These are phyloP conservation scores for Tetracentron sinense DNA, from an alignment of 164 flowering plant genomes.

Conservation along the genomic window DNA sequence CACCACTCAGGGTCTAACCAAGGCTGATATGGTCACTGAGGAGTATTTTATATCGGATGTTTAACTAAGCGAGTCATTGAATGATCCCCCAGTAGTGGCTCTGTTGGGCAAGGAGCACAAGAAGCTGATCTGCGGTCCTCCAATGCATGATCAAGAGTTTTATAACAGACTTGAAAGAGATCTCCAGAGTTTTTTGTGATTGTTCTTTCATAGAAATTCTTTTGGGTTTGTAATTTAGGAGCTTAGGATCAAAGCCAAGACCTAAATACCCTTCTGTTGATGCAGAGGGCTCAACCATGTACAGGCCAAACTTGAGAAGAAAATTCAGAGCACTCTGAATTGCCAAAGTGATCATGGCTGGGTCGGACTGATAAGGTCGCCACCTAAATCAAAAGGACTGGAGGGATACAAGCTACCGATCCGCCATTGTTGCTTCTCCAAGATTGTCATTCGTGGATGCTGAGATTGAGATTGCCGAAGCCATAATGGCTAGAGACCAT, in stretches of 20 bases:
- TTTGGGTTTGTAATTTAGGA: too few species aligned
- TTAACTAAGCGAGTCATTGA: slow-evolving; percentile 34
- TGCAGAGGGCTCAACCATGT: too few species aligned
- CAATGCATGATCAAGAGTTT: too few species aligned
- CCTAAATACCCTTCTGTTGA: too few species aligned
- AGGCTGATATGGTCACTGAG: slow-evolving; percentile 61
- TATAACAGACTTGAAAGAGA: too few species aligned
- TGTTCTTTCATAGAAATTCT: too few species aligned
- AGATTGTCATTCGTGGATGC: slow-evolving; percentile 55
- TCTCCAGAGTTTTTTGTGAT: too few species aligned
- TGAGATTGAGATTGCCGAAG: slow-evolving; percentile 85
- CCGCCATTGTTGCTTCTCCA: slow-evolving; percentile 66
- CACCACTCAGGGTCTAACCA: slow-evolving; percentile 36
- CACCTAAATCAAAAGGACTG: slow-evolving; percentile 70
- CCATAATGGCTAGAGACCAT: slow-evolving; percentile 91
- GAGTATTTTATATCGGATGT: slow-evolving; percentile 81
- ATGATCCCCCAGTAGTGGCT: slow-evolving; percentile 51
- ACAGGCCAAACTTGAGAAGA: too few species aligned
- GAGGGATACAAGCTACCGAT: slow-evolving; percentile 47
- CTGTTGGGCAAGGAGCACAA: slow-evolving; percentile 70
- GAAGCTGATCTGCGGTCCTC: slow-evolving; percentile 77
- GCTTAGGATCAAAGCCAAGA: too few species aligned
- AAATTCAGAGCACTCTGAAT: too few species aligned
- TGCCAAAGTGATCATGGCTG: too few species aligned
- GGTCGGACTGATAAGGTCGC: slow-evolving; percentile 62